Evolutionary conservation across 169 alveolate genomes (phyloP).

Genomic region (Miamiensis avidus): DNA sequence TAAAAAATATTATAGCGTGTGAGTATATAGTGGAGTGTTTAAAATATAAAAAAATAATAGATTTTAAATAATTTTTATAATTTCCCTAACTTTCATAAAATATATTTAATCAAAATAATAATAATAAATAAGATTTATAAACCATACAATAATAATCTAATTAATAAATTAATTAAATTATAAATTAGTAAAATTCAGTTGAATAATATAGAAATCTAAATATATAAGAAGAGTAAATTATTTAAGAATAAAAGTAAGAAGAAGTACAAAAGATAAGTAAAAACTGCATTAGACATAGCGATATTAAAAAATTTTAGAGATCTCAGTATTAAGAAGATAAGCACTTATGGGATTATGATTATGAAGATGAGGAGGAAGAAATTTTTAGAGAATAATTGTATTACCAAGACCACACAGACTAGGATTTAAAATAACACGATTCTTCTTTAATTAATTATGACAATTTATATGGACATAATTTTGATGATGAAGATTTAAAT

Average conservation of each 20-base stretch:
- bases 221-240: neutral
- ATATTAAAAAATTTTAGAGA: neutral
- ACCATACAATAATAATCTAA: too few relatives aligned
- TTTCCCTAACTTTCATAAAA: neutral
- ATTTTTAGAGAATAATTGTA: neutral
- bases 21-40: neutral
- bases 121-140: neutral
- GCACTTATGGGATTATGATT: neutral
- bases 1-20: neutral
- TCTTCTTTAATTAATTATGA: neutral
- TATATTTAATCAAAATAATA: neutral
- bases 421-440: neutral
- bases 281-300: too few relatives aligned
- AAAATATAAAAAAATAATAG: neutral
- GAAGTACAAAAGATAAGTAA: neutral
- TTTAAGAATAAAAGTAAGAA: neutral
- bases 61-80: too few relatives aligned
- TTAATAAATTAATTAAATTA: too few relatives aligned
- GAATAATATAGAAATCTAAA: too few relatives aligned
- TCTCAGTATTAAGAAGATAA: too few relatives aligned
- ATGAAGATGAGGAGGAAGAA: neutral
- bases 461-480: too few relatives aligned
- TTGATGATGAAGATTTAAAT: neutral
- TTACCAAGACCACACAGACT: neutral
- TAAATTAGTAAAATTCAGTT: too few relatives aligned